Percentiles rank a stretch among this genome's conserved stretches.
Evolutionary conservation across 306 rosid genomes (phyloP).

Genomic region (Begonia peltatifolia): DNA sequence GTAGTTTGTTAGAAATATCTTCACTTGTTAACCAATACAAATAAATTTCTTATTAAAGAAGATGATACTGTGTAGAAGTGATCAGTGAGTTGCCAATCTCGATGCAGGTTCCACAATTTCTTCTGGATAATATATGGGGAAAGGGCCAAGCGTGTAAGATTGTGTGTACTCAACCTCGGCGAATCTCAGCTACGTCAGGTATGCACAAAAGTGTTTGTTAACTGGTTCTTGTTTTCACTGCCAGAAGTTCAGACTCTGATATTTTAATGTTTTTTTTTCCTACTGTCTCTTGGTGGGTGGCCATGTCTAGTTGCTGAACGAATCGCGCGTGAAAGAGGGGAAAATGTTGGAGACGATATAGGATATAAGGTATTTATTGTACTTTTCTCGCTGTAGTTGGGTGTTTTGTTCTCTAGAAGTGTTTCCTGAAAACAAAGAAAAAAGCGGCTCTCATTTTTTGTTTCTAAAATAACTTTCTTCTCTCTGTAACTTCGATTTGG

Average conservation of each 20-base stretch:
- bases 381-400: not conserved
- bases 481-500: no score
- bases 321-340: constrained; percentile 77
- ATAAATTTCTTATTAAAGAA: not conserved
- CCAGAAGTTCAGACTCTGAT: not conserved
- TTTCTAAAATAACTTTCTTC: no score
- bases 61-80: not conserved
- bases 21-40: no score
- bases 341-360: constrained; percentile 50
- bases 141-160: constrained; percentile 72
- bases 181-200: constrained; percentile 93
- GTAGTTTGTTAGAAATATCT: no score
- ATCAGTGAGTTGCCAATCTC: not conserved
- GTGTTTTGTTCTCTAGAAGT: no score
- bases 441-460: no score
- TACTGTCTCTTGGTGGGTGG: constrained; percentile 3
- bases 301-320: constrained; percentile 70
- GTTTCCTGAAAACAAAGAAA: no score
- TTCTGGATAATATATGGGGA: constrained; percentile 82
- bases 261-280: constrained; percentile 1
- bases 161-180: constrained; percentile 95
- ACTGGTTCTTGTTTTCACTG: not conserved
- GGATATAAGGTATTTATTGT: constrained; percentile 79
- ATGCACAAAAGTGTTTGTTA: not conserved
- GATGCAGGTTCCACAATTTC: constrained; percentile 80